These are phyloP conservation scores for Lycium ferocissimum DNA, from an alignment of 257 asterid species.

Conservation along the genomic window DNA sequence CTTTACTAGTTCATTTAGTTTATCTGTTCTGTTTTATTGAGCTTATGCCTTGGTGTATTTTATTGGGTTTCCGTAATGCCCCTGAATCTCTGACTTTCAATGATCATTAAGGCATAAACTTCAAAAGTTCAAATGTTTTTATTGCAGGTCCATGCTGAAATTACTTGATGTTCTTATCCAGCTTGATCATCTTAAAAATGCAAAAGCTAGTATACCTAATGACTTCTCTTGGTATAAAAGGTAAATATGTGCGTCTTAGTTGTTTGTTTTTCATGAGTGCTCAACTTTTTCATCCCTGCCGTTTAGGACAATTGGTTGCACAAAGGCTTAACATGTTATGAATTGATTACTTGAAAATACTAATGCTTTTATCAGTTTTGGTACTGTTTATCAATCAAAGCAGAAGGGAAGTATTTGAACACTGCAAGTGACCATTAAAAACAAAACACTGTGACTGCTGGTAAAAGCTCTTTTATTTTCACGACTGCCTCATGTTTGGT, in stretches of 20 bases:
- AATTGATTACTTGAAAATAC: constrained; percentile 8
- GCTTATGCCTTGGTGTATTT: constrained; percentile 12
- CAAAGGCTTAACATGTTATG: constrained; percentile 16
- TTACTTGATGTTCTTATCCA: constrained; percentile 92
- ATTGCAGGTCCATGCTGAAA: constrained; percentile 94
- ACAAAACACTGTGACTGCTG: constrained; percentile 5
- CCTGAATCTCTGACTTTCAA: constrained; percentile 29
- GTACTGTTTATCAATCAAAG: neutral
- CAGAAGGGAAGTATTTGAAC: constrained; percentile 15
- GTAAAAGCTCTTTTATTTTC: constrained; percentile 3
- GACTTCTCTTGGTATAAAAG: constrained; percentile 99
- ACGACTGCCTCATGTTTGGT: neutral
- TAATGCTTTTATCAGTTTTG: neutral
- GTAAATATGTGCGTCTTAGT: constrained; percentile 46
- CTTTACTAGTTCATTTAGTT: constrained; percentile 24
- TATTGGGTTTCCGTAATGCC: neutral
- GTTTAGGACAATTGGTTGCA: neutral
- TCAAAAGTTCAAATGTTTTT: constrained; percentile 31
- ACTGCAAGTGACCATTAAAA: neutral
- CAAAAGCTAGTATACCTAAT: constrained; percentile 98
- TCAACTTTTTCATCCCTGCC: neutral
- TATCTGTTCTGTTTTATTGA: neutral
- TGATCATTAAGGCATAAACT: constrained; percentile 19
- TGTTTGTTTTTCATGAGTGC: constrained; percentile 11
- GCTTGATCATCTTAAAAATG: constrained; percentile 99